Base-by-base conservation (phyloP, 1,284 basidiomycete species). In the Farysia itapuensis region DNA sequence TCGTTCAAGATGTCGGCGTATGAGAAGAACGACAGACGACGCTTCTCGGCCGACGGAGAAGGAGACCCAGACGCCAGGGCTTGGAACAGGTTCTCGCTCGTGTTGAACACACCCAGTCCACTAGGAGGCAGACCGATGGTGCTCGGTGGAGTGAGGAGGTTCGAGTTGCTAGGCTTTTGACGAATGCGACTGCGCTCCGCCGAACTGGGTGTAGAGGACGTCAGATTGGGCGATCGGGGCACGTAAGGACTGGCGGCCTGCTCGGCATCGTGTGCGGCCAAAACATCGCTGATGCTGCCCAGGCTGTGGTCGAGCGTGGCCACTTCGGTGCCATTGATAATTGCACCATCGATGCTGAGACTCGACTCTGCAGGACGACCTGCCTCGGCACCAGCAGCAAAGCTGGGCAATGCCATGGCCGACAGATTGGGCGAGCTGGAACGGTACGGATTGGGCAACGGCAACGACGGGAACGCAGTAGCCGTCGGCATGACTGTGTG, bases 341-440 rank as follows among this genome's bases (percentile, higher is more conserved):
- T 50, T 21, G 72, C 72, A n/a, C 72, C 72, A 30, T 75, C 72
- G 42, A 75, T 72, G 36, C 69, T 72, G 41, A 75, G 38, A 29
- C 69, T 73, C 12, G 61, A 64, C 0, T 49, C 42, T 9, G 60
- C 60, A 1, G 60, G 60, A 13, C 60, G 49, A 5, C 60, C 60
- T 2, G 49, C 60, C 28, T 64, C 54, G 11, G 46, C 43, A 2
- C 52, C 51, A 8, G 59, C 42, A 3, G 51, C 43, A 12, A 60
- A 42, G 18, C 49, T 53, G 8, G 57, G 50, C 9, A 60, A 46
- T 11, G 59, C 48, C 52, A 63, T 57, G 6, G 54, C 60, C n/a
- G 45, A 35, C 8, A 54, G 54, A 24, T 49, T 53, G 22, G 69
- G 69, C 13, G 64, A 67, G 38, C 52, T 49, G 30, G 60, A 51